These are phyloP conservation scores for Leccinum glutinopallens DNA, from an alignment of 1,284 basidiomycete species.

Conservation along the genomic window DNA sequence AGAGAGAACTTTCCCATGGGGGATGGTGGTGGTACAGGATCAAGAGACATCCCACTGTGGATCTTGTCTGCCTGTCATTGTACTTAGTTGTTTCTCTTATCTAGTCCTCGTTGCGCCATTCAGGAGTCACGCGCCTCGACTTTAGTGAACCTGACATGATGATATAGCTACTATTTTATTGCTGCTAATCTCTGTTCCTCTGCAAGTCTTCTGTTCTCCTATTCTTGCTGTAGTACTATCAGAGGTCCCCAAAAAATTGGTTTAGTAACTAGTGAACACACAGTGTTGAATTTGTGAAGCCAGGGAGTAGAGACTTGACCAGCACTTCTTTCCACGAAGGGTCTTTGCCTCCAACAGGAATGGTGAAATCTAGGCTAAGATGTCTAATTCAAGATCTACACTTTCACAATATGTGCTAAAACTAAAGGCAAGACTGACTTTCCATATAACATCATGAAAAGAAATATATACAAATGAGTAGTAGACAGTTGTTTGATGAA, in stretches of 20 bases:
- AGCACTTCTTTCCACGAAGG: background rate
- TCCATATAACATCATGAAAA: background rate
- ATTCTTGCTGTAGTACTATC: background rate
- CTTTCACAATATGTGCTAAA: background rate
- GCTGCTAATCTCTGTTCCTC: background rate
- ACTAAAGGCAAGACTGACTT: background rate
- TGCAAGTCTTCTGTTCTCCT: background rate
- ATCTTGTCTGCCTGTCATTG: too few relatives aligned
- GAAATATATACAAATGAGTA: background rate
- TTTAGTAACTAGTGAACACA: background rate
- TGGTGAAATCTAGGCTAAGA: background rate
- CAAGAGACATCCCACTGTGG: too few relatives aligned
- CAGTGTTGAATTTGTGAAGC: conserved; percentile 5
- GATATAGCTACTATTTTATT: too few relatives aligned
- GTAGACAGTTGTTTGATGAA: background rate
- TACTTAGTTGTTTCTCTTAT: too few relatives aligned
- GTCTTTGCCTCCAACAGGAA: background rate
- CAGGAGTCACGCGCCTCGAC: too few relatives aligned
- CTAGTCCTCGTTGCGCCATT: too few relatives aligned
- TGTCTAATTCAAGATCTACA: background rate
- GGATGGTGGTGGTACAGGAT: too few relatives aligned
- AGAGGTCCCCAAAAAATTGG: background rate
- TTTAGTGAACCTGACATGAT: too few relatives aligned
- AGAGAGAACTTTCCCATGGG: too few relatives aligned
- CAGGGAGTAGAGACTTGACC: background rate